phyloP scores from a whole-genome alignment of 257 asterid species.

The Anisodus acutangulus region DNA sequence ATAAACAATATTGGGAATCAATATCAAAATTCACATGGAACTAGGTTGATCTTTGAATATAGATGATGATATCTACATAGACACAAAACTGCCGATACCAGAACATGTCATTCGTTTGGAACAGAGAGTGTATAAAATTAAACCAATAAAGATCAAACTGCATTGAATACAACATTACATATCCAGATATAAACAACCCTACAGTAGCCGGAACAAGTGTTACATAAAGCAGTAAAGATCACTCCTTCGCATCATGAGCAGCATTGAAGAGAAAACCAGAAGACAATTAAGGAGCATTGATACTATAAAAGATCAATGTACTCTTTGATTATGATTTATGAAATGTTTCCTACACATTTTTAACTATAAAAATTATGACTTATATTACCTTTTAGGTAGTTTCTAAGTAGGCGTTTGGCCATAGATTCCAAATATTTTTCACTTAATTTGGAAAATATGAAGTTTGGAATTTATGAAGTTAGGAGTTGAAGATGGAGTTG shows the following conservation, averaged over 20 bases:
- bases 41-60: not conserved
- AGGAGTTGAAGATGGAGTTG: no score
- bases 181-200: not conserved
- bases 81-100: not conserved
- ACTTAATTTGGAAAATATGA: no score
- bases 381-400: not conserved
- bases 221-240: not conserved
- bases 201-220: not conserved
- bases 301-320: not conserved
- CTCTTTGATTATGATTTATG: not conserved
- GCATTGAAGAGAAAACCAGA: slow-evolving; percentile 66
- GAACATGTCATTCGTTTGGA: not conserved
- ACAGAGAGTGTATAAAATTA: not conserved
- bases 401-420: no score
- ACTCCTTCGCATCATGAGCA: slow-evolving; percentile 46
- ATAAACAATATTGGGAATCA: not conserved
- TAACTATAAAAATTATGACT: not conserved
- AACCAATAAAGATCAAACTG: not conserved
- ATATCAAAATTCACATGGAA: not conserved
- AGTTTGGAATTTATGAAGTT: no score
- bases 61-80: not conserved
- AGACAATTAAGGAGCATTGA: not conserved
- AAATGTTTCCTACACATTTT: not conserved
- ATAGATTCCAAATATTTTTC: no score
- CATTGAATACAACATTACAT: not conserved